Conservation (phyloP, 257 asterid species). For the Coffea eugenioides region DNA sequence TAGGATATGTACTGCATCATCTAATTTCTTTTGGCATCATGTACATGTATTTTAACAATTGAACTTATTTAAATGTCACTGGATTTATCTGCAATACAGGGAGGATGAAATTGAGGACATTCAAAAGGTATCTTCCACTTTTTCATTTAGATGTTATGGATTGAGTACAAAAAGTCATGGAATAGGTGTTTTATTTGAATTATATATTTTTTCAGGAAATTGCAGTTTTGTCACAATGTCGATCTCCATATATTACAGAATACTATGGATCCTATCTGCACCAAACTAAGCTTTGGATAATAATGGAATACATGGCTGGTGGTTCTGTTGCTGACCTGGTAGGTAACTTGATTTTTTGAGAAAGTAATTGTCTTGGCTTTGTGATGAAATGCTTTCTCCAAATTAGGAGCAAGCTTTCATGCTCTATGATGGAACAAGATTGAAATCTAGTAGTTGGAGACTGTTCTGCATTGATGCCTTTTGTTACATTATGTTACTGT, state of each 20-base stretch:
- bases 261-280: slow-evolving; percentile 85
- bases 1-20: not conserved
- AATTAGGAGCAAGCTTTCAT: not conserved
- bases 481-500: not conserved
- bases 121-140: slow-evolving; percentile 69
- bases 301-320: slow-evolving; percentile 99
- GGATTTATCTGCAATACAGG: slow-evolving; percentile 43
- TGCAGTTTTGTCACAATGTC: slow-evolving; percentile 92
- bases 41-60: not conserved
- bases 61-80: slow-evolving; percentile 25
- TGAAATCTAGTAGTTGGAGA: not conserved
- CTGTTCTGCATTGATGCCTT: not conserved
- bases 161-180: slow-evolving; percentile 12
- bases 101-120: slow-evolving; percentile 99
- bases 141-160: slow-evolving; percentile 12
- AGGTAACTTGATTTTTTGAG: slow-evolving; percentile 26
- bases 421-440: not conserved
- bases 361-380: not conserved
- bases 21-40: not conserved
- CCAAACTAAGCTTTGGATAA: slow-evolving; percentile 94
- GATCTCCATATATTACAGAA: slow-evolving; percentile 90
- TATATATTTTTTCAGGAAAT: slow-evolving; percentile 71
- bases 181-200: slow-evolving; percentile 18
- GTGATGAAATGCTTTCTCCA: not conserved
- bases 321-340: slow-evolving; percentile 99